Conservation (phyloP, 2,329 filamentous ascomycete genomes). For the Furcasterigmium sp. region DNA sequence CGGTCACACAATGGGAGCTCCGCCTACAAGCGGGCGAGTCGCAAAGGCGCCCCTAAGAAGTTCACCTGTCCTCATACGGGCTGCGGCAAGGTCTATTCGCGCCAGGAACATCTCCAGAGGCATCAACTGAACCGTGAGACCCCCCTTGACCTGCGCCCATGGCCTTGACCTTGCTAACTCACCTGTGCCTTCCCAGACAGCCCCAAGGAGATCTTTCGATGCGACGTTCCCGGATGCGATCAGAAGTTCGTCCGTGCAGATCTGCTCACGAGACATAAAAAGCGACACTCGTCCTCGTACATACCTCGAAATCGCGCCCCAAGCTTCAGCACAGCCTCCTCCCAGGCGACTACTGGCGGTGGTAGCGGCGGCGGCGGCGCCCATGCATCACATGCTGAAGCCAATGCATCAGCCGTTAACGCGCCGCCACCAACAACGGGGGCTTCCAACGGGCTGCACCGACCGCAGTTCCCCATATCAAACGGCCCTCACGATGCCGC, state of each 20-base stretch:
- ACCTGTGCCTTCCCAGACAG: conserved; percentile 49
- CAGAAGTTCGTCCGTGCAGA: conserved; percentile 76
- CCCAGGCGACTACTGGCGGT: not conserved
- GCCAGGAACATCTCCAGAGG: conserved; percentile 75
- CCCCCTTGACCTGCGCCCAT: not conserved
- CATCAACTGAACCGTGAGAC: conserved; percentile 69
- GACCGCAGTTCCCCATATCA: conserved; percentile 8
- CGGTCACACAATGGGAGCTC: conserved; percentile 7
- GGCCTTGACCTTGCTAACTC: conserved; percentile 10
- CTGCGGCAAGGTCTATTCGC: conserved; percentile 75
- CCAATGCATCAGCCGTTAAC: not conserved
- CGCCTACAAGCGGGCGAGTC: conserved; percentile 45
- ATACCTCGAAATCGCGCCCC: conserved; percentile 44
- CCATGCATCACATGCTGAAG: not conserved
- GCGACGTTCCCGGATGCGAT: conserved; percentile 69
- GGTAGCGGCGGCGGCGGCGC: not conserved
- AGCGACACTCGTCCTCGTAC: conserved; percentile 55
- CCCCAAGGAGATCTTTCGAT: conserved; percentile 74
- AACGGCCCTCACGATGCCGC: conserved; percentile 39
- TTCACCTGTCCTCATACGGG: conserved; percentile 64
- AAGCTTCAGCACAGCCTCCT: conserved; percentile 31
- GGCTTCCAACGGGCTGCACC: conserved; percentile 13
- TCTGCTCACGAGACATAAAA: conserved; percentile 63
- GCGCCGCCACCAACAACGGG: not conserved
- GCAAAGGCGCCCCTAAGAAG: conserved; percentile 42